phyloP scores from a whole-genome alignment of 1,284 basidiomycete species.

The Trichosporon sp. region DNA sequence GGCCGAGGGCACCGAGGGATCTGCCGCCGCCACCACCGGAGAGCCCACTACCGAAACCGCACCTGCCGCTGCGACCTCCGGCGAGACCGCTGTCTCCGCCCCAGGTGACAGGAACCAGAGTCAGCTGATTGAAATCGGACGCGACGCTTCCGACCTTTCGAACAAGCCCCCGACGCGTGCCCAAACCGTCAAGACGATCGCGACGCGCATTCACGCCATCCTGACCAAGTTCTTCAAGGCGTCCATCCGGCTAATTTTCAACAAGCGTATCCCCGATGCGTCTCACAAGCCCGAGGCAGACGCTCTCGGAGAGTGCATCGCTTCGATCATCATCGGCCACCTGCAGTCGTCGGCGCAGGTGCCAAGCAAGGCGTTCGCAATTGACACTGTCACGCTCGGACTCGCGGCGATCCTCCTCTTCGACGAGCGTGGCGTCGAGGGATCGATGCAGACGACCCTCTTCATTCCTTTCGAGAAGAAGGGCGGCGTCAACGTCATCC shows the following conservation, averaged over 20 bases:
- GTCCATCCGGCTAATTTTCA: conserved; percentile 75
- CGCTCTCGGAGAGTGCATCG: conserved; percentile 64
- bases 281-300: conserved; percentile 73
- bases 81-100: neutral
- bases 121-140: neutral
- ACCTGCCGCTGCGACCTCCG: neutral
- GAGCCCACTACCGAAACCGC: neutral
- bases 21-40: neutral
- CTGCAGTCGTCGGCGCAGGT: conserved; percentile 49
- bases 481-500: conserved; percentile 68
- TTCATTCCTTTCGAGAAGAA: conserved; percentile 68
- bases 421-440: conserved; percentile 72
- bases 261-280: conserved; percentile 70
- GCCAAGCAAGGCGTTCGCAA: conserved; percentile 26
- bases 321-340: conserved; percentile 68
- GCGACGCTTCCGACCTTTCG: neutral
- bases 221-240: conserved; percentile 86
- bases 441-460: conserved; percentile 75
- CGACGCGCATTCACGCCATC: conserved; percentile 70
- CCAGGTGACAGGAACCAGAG: neutral
- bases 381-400: conserved; percentile 70
- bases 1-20: neutral
- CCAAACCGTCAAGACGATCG: conserved; percentile 60
- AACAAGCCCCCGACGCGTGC: conserved; percentile 18
- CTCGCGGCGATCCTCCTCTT: conserved; percentile 69